Percentiles rank a stretch among this genome's conserved stretches.
These are phyloP conservation scores for Leccinellum luteum DNA, from an alignment of 768 basidiomycete species.

Conservation along the genomic window DNA sequence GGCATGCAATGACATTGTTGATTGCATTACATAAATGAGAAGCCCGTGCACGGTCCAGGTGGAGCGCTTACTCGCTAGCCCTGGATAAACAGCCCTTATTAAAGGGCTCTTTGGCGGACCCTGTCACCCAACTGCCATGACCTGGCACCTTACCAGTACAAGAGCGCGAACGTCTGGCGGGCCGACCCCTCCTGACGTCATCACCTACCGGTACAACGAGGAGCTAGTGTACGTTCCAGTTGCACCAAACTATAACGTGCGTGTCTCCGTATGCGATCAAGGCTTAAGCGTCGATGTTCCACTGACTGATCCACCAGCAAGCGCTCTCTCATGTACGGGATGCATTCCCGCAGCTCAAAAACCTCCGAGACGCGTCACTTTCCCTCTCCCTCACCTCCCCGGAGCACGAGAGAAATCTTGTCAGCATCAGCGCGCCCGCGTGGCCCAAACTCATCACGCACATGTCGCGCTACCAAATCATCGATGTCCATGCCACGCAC, in stretches of 20 bases:
- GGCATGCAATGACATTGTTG: not conserved
- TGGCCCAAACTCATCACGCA: conserved; percentile 44
- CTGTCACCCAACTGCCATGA: not conserved
- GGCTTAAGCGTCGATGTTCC: not conserved
- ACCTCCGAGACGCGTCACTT: conserved; percentile 40
- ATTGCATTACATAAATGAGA: not conserved
- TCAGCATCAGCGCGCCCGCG: conserved; percentile 50
- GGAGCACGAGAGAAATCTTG: conserved; percentile 32
- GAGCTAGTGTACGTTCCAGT: conserved; percentile 53
- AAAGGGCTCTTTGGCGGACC: not conserved
- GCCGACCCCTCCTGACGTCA: conserved; percentile 33
- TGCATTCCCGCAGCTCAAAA: conserved; percentile 44
- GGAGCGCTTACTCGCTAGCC: not conserved
- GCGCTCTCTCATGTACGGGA: conserved; percentile 50
- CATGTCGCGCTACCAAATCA: conserved; percentile 45
- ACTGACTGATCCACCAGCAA: conserved; percentile 34
- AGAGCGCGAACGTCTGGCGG: not conserved
- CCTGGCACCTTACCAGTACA: not conserved
- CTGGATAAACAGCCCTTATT: not conserved
- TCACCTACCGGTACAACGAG: conserved; percentile 46
- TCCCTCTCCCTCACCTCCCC: conserved; percentile 41
- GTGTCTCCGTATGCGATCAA: conserved; percentile 2
- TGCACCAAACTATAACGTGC: conserved; percentile 42
- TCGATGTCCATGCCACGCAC: conserved; percentile 38
- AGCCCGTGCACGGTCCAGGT: not conserved